These are phyloP conservation scores for Apocynum venetum DNA, from an alignment of 257 asterid species.

Conservation along the genomic window DNA sequence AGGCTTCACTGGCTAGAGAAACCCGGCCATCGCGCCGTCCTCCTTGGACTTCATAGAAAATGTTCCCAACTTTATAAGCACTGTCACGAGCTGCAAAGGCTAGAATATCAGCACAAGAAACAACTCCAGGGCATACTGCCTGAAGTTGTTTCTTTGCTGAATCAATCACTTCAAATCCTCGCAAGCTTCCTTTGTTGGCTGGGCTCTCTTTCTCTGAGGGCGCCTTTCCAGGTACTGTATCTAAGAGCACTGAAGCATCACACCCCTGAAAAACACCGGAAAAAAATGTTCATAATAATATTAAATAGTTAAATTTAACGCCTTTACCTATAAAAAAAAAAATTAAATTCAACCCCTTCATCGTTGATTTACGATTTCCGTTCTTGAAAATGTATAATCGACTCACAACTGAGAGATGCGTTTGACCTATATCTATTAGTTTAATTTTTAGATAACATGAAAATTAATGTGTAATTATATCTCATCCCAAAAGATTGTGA, in stretches of 20 bases:
- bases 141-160: slow-evolving; percentile 48
- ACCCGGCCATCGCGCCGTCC: slow-evolving; percentile 54
- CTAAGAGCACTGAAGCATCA: slow-evolving; percentile 48
- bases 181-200: slow-evolving; percentile 40
- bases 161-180: slow-evolving; percentile 51
- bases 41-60: slow-evolving; percentile 36
- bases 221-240: slow-evolving; percentile 27
- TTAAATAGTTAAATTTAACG: too few species aligned
- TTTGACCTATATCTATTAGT: too few species aligned
- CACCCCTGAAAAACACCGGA: slow-evolving; percentile 35
- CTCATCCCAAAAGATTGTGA: too few species aligned
- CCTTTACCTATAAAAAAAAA: too few species aligned
- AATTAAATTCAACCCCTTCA: neutral
- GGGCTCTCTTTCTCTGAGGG: slow-evolving; percentile 42
- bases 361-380: too few species aligned
- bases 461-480: too few species aligned
- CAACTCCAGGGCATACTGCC: slow-evolving; percentile 35
- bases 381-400: too few species aligned
- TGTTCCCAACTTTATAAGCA: slow-evolving; percentile 31
- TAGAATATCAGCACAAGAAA: slow-evolving; percentile 54
- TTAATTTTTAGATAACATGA: too few species aligned
- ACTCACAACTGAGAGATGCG: too few species aligned
- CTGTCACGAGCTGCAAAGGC: slow-evolving; percentile 68
- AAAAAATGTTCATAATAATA: neutral
- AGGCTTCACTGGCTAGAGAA: slow-evolving; percentile 35